These are phyloP conservation scores for Penicillium turbatum DNA, from an alignment of 495 filamentous ascomycete species.

Conservation along the genomic window DNA sequence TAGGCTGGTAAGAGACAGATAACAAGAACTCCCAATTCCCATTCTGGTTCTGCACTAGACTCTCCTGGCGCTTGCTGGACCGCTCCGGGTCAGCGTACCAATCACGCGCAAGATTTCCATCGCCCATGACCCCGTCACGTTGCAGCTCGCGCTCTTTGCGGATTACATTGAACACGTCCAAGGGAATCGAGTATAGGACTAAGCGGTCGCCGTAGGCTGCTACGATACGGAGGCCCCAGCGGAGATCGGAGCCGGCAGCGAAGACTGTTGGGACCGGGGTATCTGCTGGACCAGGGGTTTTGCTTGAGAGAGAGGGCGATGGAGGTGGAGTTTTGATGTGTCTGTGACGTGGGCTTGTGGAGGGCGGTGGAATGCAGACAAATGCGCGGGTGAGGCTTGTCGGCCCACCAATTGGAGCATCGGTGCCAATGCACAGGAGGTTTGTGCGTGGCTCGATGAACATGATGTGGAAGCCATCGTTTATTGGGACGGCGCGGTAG, in stretches of 20 bases:
- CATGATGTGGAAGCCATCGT: slow-evolving; percentile 65
- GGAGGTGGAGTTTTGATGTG: not conserved
- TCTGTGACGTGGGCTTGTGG: slow-evolving; percentile 5
- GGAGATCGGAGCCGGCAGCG: slow-evolving; percentile 54
- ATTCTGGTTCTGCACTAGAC: slow-evolving; percentile 35
- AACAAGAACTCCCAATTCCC: slow-evolving; percentile 41
- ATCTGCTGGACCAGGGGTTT: slow-evolving; percentile 30
- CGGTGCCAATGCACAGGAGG: slow-evolving; percentile 60
- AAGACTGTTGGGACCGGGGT: slow-evolving; percentile 49
- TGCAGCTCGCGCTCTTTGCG: slow-evolving; percentile 37
- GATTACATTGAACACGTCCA: slow-evolving; percentile 53
- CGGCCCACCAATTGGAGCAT: slow-evolving; percentile 55
- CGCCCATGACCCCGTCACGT: slow-evolving; percentile 33
- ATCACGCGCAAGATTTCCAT: slow-evolving; percentile 31
- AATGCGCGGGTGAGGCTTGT: slow-evolving; percentile 45
- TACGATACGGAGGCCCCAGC: slow-evolving; percentile 58
- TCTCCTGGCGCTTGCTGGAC: slow-evolving; percentile 28
- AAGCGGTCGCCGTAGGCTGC: slow-evolving; percentile 53
- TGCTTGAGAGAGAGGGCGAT: slow-evolving; percentile 8
- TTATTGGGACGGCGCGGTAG: slow-evolving; percentile 63
- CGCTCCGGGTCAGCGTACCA: slow-evolving; percentile 34
- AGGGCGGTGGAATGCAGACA: slow-evolving; percentile 36
- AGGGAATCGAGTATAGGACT: slow-evolving; percentile 59
- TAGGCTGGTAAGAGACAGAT: slow-evolving; percentile 32
- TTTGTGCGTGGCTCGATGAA: slow-evolving; percentile 63